phyloP scores from a whole-genome alignment of 2,329 filamentous ascomycete genomes.

The Ophiostoma triangulosporum region DNA sequence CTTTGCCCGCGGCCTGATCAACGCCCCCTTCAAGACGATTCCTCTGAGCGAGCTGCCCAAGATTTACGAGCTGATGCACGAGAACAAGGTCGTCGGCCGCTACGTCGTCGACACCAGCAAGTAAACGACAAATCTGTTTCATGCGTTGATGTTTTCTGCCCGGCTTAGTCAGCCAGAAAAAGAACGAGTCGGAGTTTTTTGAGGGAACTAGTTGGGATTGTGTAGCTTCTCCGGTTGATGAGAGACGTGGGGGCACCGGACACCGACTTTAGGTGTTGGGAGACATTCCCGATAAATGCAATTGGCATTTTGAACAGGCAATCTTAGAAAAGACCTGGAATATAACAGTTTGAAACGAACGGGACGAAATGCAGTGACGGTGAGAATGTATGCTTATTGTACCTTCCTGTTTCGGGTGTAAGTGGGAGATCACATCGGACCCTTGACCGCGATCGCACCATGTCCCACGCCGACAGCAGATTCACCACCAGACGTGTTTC shows the following conservation, averaged over 20 bases:
- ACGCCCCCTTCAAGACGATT: conserved; percentile 73
- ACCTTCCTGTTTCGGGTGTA: neutral
- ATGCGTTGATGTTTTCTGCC: neutral
- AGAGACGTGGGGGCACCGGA: neutral
- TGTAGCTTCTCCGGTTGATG: neutral
- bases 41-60: conserved; percentile 66
- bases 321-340: conserved; percentile 9
- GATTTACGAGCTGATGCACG: conserved; percentile 65
- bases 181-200: neutral
- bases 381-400: neutral
- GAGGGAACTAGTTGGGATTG: neutral
- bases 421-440: neutral
- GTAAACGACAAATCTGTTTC: conserved; percentile 1
- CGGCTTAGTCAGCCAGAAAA: neutral
- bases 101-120: conserved; percentile 64
- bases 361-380: no score
- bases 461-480: neutral
- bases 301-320: neutral
- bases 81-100: conserved; percentile 60
- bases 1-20: conserved; percentile 70
- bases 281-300: neutral
- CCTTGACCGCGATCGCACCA: neutral
- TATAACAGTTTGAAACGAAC: neutral
- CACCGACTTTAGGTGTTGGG: neutral
- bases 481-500: no score